A percentile compares a stretch with the other conserved stretches of the same genome.
Evolutionary conservation across 164 flowering plant genomes (phyloP).

Genomic region (Taxillus chinensis): DNA sequence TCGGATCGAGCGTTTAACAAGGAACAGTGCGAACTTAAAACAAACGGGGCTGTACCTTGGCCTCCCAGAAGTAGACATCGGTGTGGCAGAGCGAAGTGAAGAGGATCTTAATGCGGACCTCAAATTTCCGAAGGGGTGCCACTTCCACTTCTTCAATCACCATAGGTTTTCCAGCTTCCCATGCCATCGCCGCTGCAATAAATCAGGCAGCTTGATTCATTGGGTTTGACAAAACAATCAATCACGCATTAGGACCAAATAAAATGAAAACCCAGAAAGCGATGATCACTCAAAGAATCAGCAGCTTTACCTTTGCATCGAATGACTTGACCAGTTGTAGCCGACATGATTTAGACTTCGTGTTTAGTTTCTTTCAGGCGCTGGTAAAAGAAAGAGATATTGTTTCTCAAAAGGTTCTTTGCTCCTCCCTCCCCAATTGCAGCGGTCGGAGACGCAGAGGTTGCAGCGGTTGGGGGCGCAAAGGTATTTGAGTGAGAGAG

Average conservation of each 20-base stretch:
- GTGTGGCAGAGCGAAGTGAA: slow-evolving; percentile 48
- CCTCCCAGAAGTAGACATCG: slow-evolving; percentile 51
- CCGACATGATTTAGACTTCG: slow-evolving; percentile 3
- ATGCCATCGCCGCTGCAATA: slow-evolving; percentile 44
- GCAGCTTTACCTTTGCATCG: slow-evolving; percentile 24
- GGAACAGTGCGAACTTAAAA: not conserved
- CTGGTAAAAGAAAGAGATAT: too few relatives aligned
- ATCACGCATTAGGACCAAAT: not conserved
- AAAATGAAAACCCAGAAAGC: not conserved
- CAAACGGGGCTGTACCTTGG: slow-evolving; percentile 27
- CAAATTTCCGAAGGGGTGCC: slow-evolving; percentile 34
- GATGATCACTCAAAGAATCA: too few relatives aligned
- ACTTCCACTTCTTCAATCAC: slow-evolving; percentile 48
- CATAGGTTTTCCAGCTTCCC: slow-evolving; percentile 51
- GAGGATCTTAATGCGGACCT: slow-evolving; percentile 36
- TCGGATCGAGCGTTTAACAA: not conserved
- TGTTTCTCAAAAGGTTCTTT: too few relatives aligned
- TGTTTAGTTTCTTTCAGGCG: not conserved
- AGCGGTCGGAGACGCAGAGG: too few relatives aligned
- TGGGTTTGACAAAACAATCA: too few relatives aligned
- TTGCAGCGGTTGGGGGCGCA: too few relatives aligned
- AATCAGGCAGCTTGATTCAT: too few relatives aligned
- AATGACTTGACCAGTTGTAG: slow-evolving; percentile 25
- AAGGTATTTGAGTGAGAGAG: too few relatives aligned
- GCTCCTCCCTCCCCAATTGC: too few relatives aligned